Base-by-base conservation (phyloP, 2,329 filamentous ascomycete genomes). In the Zarea fungicola region DNA sequence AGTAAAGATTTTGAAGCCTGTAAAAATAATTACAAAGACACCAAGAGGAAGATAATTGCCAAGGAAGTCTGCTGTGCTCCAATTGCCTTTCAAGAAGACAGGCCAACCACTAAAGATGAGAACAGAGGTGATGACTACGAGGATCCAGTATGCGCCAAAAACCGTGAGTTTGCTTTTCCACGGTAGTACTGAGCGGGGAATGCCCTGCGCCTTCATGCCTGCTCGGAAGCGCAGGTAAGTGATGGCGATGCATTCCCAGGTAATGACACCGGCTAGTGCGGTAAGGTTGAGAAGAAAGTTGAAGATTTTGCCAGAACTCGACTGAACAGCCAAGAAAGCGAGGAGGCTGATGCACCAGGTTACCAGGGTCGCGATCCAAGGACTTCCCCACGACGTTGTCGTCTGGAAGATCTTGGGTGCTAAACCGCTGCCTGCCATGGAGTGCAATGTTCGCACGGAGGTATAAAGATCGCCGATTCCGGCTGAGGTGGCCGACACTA, bases 101-200 rank as follows among this genome's bases (percentile, higher is more conserved):
- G 18, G 29, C 59, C 85, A 85, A 1, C 83, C 83, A 53, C 84
- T 84, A 58, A 84, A 73, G 2, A 85, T 60, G 2, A 67, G 67
- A 21, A 85, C 66, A 28, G 53, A 18, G 1, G 37, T 19, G 6
- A 51, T 53, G 3, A 37, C 45, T 7, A 49, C 5, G 14, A 34
- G 35, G 22, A 45, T 31, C 10, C 49, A 29, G 10, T 52, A 55
- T 0, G 52, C 51, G 6, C 50, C 52, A 1, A 47, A 41, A 21
- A 52, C 45, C 7, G 37, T 39, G 13, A 44, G 36, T 3, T 42
- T 36, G 14, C 46, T 52, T 6, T 28, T 28, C 14, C 50, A 55
- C 1, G 51, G 48, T 6, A 47, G 26, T 3, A 42, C 41, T 25
- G 29, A 21, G 5, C 23, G 37, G 7, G 49, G 48, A 3, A 57